phyloP scores from a whole-genome alignment of 345 rosid genomes.

The Eutrema heterophyllum region DNA sequence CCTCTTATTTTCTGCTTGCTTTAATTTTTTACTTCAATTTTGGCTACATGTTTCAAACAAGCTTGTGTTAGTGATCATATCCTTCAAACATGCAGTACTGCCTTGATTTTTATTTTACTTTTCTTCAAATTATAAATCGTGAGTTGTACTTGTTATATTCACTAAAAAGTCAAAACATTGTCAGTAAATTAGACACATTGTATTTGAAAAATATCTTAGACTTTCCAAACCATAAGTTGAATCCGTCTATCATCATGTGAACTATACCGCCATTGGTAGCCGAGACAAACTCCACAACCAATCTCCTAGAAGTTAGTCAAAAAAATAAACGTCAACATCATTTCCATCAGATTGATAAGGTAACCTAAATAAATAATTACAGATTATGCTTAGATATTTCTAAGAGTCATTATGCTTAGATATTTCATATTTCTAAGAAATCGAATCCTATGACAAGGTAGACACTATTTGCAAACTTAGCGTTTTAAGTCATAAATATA shows the following conservation, averaged over 20 bases:
- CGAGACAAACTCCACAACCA: background rate
- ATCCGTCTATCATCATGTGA: conserved; percentile 3
- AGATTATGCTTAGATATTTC: background rate
- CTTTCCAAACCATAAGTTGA: background rate
- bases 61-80: background rate
- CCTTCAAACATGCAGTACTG: background rate
- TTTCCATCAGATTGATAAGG: background rate
- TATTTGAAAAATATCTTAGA: background rate
- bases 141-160: background rate
- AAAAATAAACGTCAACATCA: background rate
- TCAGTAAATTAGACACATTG: background rate
- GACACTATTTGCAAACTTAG: conserved; percentile 9
- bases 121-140: background rate
- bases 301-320: background rate
- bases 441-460: conserved; percentile 24
- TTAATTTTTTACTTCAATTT: background rate
- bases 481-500: background rate
- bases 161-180: background rate
- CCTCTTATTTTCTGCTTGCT: background rate
- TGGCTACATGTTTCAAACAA: background rate
- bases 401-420: background rate
- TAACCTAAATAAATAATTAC: background rate
- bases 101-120: background rate
- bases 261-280: background rate
- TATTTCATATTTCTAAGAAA: background rate